These are phyloP conservation scores for Trematosphaeria pertusa DNA, from an alignment of 2,329 filamentous ascomycete genomes.

Conservation along the genomic window DNA sequence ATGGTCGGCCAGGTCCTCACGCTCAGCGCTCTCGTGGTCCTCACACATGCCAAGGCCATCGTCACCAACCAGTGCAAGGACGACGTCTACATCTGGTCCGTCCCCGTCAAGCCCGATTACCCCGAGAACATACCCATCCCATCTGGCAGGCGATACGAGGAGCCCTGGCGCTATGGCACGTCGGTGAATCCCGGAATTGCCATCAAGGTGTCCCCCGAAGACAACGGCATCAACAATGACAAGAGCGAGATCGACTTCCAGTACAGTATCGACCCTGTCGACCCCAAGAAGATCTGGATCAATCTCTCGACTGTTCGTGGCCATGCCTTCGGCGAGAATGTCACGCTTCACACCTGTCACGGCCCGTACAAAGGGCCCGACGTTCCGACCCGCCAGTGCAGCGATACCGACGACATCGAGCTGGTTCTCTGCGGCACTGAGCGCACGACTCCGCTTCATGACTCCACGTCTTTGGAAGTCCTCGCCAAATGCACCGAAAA, in stretches of 20 bases:
- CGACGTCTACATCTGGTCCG: slow-evolving; percentile 31
- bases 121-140: slow-evolving; percentile 25
- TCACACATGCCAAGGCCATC: slow-evolving; percentile 31
- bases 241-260: slow-evolving; percentile 33
- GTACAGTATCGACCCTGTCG: slow-evolving; percentile 27
- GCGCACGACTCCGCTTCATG: slow-evolving; percentile 14
- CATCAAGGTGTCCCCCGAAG: slow-evolving; percentile 32
- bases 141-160: slow-evolving; percentile 26
- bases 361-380: slow-evolving; percentile 15
- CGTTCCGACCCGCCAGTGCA: slow-evolving; percentile 23
- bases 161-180: slow-evolving; percentile 31
- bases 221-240: slow-evolving; percentile 25
- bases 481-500: slow-evolving; percentile 21
- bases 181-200: slow-evolving; percentile 27
- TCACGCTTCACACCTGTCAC: slow-evolving; percentile 28
- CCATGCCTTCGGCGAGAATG: slow-evolving; percentile 14
- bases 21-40: slow-evolving; percentile 24
- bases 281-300: slow-evolving; percentile 27
- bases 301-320: slow-evolving; percentile 23
- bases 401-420: slow-evolving; percentile 30
- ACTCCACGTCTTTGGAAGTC: slow-evolving; percentile 12
- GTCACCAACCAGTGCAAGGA: slow-evolving; percentile 34
- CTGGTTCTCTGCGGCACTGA: slow-evolving; percentile 30
- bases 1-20: slow-evolving; percentile 26
- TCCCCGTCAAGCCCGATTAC: slow-evolving; percentile 19